phyloP scores from a whole-genome alignment of 1,139 yeast species.

The Meyerozyma carpophila region DNA sequence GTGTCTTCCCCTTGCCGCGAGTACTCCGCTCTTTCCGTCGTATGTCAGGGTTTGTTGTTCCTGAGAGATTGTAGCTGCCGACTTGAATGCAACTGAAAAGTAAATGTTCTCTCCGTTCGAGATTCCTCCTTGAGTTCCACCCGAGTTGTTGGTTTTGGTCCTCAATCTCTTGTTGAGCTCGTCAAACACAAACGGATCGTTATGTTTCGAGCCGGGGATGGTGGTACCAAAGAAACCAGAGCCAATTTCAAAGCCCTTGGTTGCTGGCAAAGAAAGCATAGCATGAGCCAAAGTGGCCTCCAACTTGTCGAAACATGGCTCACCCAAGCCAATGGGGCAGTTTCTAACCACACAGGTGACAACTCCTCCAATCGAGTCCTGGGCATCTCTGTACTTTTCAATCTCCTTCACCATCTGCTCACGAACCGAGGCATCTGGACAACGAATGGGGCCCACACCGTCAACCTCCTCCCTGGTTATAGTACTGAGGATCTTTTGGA shows the following conservation, averaged over 20 bases:
- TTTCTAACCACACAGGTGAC: constrained; percentile 96
- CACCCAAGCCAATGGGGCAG: constrained; percentile 91
- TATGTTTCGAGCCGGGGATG: constrained; percentile 90
- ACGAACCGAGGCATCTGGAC: constrained; percentile 74
- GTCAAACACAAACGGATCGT: constrained; percentile 73
- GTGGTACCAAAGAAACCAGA: constrained; percentile 89
- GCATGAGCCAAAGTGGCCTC: constrained; percentile 96
- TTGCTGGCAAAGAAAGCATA: constrained; percentile 94
- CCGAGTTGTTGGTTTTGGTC: constrained; percentile 87
- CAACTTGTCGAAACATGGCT: constrained; percentile 93
- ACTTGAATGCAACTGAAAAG: constrained; percentile 93
- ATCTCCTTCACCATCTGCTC: constrained; percentile 82
- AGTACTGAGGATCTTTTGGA: constrained; percentile 60
- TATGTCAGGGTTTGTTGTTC: constrained; percentile 85
- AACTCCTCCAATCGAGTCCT: constrained; percentile 95
- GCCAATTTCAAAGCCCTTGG: constrained; percentile 96
- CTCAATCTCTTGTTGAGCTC: constrained; percentile 55
- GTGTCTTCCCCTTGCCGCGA: constrained; percentile 96
- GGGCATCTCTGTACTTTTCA: constrained; percentile 77
- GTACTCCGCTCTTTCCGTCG: constrained; percentile 78
- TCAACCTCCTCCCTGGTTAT: constrained; percentile 89
- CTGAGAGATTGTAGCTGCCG: constrained; percentile 95
- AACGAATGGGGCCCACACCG: constrained; percentile 82
- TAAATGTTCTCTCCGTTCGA: constrained; percentile 92
- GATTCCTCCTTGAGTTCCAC: constrained; percentile 98